Conservation (phyloP, 805 yeast species). For the Candida taoyuanica region DNA sequence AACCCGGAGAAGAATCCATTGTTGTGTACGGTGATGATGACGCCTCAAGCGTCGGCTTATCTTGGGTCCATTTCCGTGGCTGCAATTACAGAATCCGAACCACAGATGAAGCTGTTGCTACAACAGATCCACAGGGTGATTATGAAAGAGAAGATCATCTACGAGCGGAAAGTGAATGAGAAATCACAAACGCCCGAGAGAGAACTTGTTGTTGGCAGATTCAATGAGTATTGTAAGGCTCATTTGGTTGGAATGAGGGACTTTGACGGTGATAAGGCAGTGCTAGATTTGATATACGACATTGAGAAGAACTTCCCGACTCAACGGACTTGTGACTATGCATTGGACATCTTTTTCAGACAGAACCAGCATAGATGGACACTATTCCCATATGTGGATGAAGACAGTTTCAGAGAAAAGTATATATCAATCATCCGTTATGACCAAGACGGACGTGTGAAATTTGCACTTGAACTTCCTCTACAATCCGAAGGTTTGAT, state of each 20-base stretch:
- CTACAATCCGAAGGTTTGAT: constrained; percentile 4
- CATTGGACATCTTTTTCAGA: constrained; percentile 8
- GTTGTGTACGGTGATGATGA: constrained; percentile 13
- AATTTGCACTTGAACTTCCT: constrained; percentile 4
- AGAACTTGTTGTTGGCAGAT: constrained; percentile 4
- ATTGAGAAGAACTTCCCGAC: constrained; percentile 12
- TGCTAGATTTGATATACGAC: constrained; percentile 7
- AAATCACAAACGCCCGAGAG: background rate
- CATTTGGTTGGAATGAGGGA: constrained; percentile 6
- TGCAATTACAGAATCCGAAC: constrained; percentile 15
- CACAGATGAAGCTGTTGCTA: constrained; percentile 11
- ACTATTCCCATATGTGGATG: constrained; percentile 13
- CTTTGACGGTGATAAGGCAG: constrained; percentile 6
- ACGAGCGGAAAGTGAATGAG: constrained; percentile 3
- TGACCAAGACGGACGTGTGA: constrained; percentile 5
- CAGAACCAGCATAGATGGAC: constrained; percentile 11
- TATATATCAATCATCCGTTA: background rate
- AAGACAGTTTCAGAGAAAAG: constrained; percentile 5
- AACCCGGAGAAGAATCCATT: constrained; percentile 18
- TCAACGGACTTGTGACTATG: background rate
- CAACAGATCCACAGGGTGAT: constrained; percentile 14
- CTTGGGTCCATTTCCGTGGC: constrained; percentile 19
- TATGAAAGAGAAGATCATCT: constrained; percentile 8
- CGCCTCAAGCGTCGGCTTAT: constrained; percentile 12
- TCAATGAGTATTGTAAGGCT: constrained; percentile 12